Percentiles rank a stretch among this genome's conserved stretches.
Evolutionary conservation across 768 basidiomycete species (phyloP).

Genomic region (Mycena pura): DNA sequence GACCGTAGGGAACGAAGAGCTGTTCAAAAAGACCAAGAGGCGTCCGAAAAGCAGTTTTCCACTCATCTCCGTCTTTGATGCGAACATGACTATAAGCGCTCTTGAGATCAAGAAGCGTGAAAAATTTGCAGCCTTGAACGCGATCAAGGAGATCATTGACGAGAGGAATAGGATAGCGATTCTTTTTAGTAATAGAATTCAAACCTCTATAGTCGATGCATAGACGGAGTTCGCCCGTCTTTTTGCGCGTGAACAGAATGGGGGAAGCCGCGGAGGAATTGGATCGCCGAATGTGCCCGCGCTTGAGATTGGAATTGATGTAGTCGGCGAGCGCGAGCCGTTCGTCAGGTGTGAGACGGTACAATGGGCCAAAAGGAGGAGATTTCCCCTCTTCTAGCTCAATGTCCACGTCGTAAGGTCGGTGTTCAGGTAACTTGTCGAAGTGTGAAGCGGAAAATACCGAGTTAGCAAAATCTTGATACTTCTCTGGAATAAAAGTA

Average conservation of each 20-base stretch:
- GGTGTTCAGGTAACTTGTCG: conserved; percentile 35
- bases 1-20: conserved; percentile 44
- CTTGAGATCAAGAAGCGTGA: conserved; percentile 44
- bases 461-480: no score
- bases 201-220: conserved; percentile 41
- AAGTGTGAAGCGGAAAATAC: conserved; percentile 17
- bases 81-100: conserved; percentile 44
- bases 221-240: conserved; percentile 40
- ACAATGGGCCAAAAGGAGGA: conserved; percentile 38
- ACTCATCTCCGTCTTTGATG: conserved; percentile 46
- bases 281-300: conserved; percentile 44
- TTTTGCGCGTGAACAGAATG: conserved; percentile 42
- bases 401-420: conserved; percentile 40
- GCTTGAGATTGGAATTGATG: conserved; percentile 42
- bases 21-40: conserved; percentile 45
- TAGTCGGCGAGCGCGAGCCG: conserved; percentile 41
- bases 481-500: no score
- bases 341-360: conserved; percentile 40
- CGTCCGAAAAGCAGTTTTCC: conserved; percentile 51
- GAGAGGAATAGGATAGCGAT: conserved; percentile 38
- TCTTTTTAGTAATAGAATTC: conserved; percentile 34
- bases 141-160: conserved; percentile 38
- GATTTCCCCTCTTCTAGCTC: conserved; percentile 36
- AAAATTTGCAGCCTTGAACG: conserved; percentile 35
- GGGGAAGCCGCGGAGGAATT: conserved; percentile 39